Base-by-base conservation (phyloP, 2,329 filamentous ascomycete species). In the Ceratocystis alfenasii region DNA sequence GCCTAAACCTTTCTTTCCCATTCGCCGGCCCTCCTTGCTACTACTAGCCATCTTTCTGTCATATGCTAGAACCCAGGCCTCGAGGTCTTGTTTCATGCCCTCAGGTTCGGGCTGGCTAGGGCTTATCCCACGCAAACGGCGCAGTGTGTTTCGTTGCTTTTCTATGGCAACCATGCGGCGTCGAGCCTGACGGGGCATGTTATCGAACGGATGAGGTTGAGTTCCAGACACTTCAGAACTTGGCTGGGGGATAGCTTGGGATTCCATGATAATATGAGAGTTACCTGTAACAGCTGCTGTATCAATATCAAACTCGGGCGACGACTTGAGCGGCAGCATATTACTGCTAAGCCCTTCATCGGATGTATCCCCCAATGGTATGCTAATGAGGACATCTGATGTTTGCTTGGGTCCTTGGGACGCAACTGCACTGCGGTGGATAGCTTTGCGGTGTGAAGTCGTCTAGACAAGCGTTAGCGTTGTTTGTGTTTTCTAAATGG, bases 131-230 rank as follows among this genome's bases (percentile, higher is more conserved):
- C 65, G 65, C 20, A 33, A 15, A 30, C 62, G 62, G 17, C 48
- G n/a, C 46, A 46, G 65, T n/a, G 36, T 17, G 3, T 45, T 28
- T 7, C 61, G 53, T 22, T 66, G 61, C 65, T 66, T 66, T 25
- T 66, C 65, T 15, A 66, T 66, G 25, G 60, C 60, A 2, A 66
- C 65, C 7, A 66, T 30, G 20, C 65, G 60, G 20, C 65, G 65
- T 2, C 65, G 48, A 45, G 62, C 30, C n/a, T 33, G 61, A 2
- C 60, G 65, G 41, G 62, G 62, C 41, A 63, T 33, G 36, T 66
- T 63, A 15, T 57, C 33, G 10, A 41, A 30, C 22, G 45, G 7
- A 10, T 62, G n/a, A 5, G 60, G 2, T 22, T 30, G 25, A 6
- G 22, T 28, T 30, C 3, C 17, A n/a, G 25, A n/a, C 12, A 17